Base-by-base conservation (phyloP, 2,329 filamentous ascomycete species). In the Parastagonospora nodorum region DNA sequence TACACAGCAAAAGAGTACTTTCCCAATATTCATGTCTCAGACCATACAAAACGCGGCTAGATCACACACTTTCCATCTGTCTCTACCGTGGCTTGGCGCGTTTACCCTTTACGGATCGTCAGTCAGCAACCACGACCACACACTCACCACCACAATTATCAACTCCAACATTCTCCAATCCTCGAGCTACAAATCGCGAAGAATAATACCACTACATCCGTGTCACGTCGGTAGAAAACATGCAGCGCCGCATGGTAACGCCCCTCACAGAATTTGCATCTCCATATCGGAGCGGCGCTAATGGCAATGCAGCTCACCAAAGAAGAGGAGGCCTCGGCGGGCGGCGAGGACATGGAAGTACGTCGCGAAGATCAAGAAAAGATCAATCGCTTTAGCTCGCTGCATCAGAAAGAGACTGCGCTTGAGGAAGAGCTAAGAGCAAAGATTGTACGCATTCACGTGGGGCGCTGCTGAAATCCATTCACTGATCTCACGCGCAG, bases 291-390 rank as follows among this genome's bases (percentile, higher is more conserved):
- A 15, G 10, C 30, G 45, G 41, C 51, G 57, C 60, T 67, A 58
- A 63, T 43, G n/a, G 24, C 16, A 48, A 19, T 14, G 41, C 69
- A 97, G 94, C 88, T 99, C 62, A 91, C 90, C 39, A 95, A 91
- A 72, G 93, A 96, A 53, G 93, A 97, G 67, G 94, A 99, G 76
- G 88, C 80, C 50, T 73, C 86, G 51, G 81, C 86, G 15, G 82
- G 82, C 45, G 83, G 85, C 55, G 89, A 94, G 61, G 94, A 99
- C 72, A 88, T 92, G 65, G 90, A 97, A 75, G 94, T 99, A 51
- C 89, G 94, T 53, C 89, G 92, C 68, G 92, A 97, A 74, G 94
- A 99, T 73, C 94, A 99, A 76, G 92, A 97, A 78, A 96, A 94
- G 78, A 99, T 99, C 84, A 99, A 99, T 78, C 88, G 87, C 60